Percentiles rank a stretch among this genome's conserved stretches.
Conservation (phyloP, 768 basidiomycete genomes). For the Mycena latifolia region DNA sequence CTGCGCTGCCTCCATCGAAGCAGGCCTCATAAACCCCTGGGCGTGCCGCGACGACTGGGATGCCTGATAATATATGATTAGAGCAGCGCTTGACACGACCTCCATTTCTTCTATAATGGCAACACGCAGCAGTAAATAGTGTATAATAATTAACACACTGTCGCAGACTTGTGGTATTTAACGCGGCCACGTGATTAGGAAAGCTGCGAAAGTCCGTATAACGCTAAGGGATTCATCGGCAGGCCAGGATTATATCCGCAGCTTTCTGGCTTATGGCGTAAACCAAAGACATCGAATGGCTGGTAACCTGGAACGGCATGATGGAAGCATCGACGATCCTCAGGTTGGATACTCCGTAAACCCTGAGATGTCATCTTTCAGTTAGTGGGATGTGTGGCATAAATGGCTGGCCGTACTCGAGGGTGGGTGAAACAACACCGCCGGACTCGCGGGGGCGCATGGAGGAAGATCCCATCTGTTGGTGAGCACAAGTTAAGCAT, state of each 20-base stretch:
- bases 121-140: no score
- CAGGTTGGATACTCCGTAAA: conserved; percentile 55
- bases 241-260: conserved; percentile 24
- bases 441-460: conserved; percentile 40
- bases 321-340: conserved; percentile 56
- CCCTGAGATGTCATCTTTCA: conserved; percentile 27
- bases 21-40: conserved; percentile 16
- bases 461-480: conserved; percentile 33
- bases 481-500: neutral
- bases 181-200: no score
- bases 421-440: conserved; percentile 41
- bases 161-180: no score
- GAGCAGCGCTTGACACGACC: neutral
- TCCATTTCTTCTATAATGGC: neutral
- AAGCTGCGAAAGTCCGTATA: no score
- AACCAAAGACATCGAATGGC: conserved; percentile 44
- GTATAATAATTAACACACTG: no score
- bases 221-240: neutral
- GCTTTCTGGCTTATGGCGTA: conserved; percentile 33
- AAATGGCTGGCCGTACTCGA: conserved; percentile 15
- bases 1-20: conserved; percentile 9
- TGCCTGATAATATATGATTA: conserved; percentile 31
- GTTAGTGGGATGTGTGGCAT: neutral
- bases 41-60: conserved; percentile 19
- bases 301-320: conserved; percentile 52